Evolutionary conservation across 116 monocot genomes (phyloP).

Genomic region (Phalaenopsis hybrid): DNA sequence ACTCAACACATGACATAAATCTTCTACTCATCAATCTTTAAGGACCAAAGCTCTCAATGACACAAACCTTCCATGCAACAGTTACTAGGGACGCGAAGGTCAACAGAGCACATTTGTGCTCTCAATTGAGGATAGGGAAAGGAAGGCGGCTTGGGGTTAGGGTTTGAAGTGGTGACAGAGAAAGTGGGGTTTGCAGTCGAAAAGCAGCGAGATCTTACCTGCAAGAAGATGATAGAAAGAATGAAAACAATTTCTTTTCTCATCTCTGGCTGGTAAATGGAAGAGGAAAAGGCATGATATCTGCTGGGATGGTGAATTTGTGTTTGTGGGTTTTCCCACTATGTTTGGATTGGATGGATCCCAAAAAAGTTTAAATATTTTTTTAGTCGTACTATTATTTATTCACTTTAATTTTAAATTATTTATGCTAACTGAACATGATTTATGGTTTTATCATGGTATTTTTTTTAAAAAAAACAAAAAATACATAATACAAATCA

Average conservation of each 20-base stretch:
- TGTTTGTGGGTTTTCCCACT: background rate
- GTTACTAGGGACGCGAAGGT: background rate
- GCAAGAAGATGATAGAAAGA: background rate
- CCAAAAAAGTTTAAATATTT: background rate
- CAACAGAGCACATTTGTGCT: background rate
- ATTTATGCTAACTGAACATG: background rate
- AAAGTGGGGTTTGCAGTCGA: background rate
- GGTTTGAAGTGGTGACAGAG: background rate
- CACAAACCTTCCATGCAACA: background rate
- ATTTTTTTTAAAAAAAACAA: background rate
- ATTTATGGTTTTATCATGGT: background rate
- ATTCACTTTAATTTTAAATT: background rate
- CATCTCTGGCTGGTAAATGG: background rate
- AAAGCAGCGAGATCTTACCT: background rate
- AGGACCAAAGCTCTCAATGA: background rate
- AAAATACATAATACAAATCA: background rate
- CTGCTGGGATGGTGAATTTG: background rate
- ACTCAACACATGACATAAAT: background rate
- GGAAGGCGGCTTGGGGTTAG: background rate
- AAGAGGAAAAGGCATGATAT: background rate
- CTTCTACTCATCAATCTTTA: background rate
- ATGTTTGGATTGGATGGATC: background rate
- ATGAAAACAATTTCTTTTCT: background rate
- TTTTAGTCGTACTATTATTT: background rate
- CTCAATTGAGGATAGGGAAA: no score